Conservation (phyloP, 345 rosid species). For the Moricandia moricandioides region DNA sequence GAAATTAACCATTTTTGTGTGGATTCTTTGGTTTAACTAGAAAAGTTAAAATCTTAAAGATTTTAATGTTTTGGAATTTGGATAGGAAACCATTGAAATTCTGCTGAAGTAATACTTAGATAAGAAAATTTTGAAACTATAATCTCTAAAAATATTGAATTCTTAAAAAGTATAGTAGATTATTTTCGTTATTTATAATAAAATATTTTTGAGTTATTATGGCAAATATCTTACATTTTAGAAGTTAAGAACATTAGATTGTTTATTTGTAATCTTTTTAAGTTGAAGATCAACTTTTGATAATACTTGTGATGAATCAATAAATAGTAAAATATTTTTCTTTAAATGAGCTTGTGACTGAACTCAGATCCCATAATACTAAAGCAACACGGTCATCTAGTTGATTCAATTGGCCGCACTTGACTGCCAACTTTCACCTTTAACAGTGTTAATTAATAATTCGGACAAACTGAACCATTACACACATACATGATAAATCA, state of each 20-base stretch:
- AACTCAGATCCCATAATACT: constrained; percentile 11
- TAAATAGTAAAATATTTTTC: background rate
- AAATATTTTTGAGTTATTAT: too few relatives aligned
- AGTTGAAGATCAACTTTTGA: too few relatives aligned
- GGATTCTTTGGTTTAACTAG: too few relatives aligned
- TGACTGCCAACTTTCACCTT: constrained; percentile 14
- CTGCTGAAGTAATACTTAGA: background rate
- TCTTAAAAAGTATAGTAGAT: background rate
- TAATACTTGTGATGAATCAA: background rate
- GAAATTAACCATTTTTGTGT: too few relatives aligned
- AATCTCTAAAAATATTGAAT: background rate
- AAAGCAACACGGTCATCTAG: background rate
- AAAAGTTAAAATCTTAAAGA: too few relatives aligned
- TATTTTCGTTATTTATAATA: too few relatives aligned
- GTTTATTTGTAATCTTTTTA: background rate
- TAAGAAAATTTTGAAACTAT: background rate
- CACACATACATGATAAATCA: constrained; percentile 15
- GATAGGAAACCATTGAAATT: too few relatives aligned
- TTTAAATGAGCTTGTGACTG: background rate
- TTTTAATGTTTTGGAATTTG: too few relatives aligned
- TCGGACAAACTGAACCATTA: constrained; percentile 17
- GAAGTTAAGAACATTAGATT: background rate
- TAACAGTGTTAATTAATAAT: background rate
- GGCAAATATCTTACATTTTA: too few relatives aligned
- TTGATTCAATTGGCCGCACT: constrained; percentile 10